phyloP scores from a whole-genome alignment of 2,329 filamentous ascomycete genomes.

The Celoporthe dispersa region DNA sequence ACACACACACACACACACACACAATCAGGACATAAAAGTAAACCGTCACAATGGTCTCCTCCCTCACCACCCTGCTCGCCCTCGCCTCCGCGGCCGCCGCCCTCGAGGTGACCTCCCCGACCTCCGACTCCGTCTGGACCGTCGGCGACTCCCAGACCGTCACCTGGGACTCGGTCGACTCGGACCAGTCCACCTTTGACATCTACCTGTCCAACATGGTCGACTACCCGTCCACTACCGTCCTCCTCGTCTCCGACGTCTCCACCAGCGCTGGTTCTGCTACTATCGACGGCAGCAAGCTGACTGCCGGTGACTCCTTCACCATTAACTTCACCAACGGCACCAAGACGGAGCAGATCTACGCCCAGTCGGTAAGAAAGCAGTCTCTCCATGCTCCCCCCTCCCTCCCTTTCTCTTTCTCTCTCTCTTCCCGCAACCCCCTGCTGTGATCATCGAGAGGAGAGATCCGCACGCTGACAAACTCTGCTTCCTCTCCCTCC shows the following conservation, averaged over 20 bases:
- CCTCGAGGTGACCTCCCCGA: constrained; percentile 29
- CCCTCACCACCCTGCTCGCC: constrained; percentile 25
- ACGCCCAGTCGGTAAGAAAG: constrained; percentile 29
- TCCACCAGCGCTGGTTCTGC: constrained; percentile 16
- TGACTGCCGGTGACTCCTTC: constrained; percentile 23
- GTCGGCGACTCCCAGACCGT: constrained; percentile 28
- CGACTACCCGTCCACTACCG: constrained; percentile 24
- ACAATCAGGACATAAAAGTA: not conserved
- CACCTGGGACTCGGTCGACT: constrained; percentile 26
- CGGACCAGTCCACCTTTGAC: constrained; percentile 26
- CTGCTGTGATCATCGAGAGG: no score
- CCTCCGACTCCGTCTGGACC: constrained; percentile 25
- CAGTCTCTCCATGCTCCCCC: no score
- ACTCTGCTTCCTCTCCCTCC: no score
- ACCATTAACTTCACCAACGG: constrained; percentile 30
- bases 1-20: not conserved
- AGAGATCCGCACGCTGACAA: not conserved
- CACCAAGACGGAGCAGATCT: constrained; percentile 30
- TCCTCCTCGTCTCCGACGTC: constrained; percentile 29
- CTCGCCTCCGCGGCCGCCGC: constrained; percentile 27
- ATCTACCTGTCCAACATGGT: constrained; percentile 31
- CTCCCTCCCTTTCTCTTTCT: no score
- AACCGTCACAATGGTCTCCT: constrained; percentile 27
- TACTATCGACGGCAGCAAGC: constrained; percentile 29
- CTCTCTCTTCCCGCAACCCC: not conserved